These are phyloP conservation scores for Sporobolomyces phaffii DNA, from an alignment of 768 basidiomycete species.

Conservation along the genomic window DNA sequence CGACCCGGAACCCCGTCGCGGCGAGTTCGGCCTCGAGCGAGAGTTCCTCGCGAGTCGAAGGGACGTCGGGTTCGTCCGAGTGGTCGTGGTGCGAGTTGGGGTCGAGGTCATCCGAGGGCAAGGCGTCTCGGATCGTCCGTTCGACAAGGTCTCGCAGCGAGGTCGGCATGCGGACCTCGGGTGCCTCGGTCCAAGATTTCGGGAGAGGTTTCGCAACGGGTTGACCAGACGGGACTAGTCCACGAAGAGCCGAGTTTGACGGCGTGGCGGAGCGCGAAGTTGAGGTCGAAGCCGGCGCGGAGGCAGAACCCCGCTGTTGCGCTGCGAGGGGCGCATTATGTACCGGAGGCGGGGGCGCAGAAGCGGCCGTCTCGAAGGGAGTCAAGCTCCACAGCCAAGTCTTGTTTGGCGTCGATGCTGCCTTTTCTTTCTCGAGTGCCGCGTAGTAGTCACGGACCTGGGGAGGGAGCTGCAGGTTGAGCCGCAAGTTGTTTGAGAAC, in stretches of 20 bases:
- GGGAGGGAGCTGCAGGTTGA: conserved; percentile 70
- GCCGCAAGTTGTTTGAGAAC: conserved; percentile 40
- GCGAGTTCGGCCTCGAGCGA: conserved; percentile 56
- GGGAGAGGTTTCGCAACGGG: conserved; percentile 6
- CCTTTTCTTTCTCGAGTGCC: conserved; percentile 35
- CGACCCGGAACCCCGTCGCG: conserved; percentile 60
- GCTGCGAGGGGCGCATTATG: neutral
- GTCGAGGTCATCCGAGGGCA: conserved; percentile 42
- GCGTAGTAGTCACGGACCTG: conserved; percentile 57
- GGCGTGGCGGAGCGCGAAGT: neutral
- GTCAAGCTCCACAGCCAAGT: conserved; percentile 36
- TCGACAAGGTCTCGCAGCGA: conserved; percentile 73
- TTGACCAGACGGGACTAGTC: neutral
- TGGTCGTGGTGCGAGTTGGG: conserved; percentile 54
- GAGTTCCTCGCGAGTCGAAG: conserved; percentile 47
- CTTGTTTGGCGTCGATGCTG: conserved; percentile 35
- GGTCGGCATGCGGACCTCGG: conserved; percentile 77
- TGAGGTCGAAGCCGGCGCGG: neutral
- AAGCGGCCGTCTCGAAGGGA: conserved; percentile 36
- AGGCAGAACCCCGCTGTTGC: neutral
- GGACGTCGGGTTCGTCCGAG: conserved; percentile 2
- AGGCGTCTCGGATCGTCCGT: conserved; percentile 67
- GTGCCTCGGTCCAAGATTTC: conserved; percentile 46
- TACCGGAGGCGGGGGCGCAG: conserved; percentile 24
- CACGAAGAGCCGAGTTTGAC: neutral